Base-by-base conservation (phyloP, 2,329 filamentous ascomycete genomes). In the Truncatella angustata region DNA sequence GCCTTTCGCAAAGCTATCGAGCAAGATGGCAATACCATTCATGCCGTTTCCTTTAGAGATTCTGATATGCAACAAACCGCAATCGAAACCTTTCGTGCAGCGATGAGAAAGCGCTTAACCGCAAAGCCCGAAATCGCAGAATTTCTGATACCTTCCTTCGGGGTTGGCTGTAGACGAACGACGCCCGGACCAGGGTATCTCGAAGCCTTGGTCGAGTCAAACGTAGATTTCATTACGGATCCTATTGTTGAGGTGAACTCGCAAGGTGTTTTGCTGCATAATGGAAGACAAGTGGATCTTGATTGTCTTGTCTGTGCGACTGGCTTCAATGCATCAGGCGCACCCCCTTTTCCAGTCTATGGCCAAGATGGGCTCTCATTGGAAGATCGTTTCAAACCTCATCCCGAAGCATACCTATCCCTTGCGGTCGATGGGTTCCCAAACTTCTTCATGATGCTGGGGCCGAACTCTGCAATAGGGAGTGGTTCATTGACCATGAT, bases 231-330 rank as follows among this genome's bases (percentile, higher is more conserved):
- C 34, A 57, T 72, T 40, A 66, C 65, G 11, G 64, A 69, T 16
- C 52, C 61, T 1, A 72, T 75, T 34, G 49, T 50, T 0, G 51
- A 54, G 12, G 60, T 75, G 23, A 73, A 69, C 3, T 54, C 63
- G n/a, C 62, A 59, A 0, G 73, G 74, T 2, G 62, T 75, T 16
- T 54, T 53, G 4, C 63, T 68, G 6, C 54, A 55, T 46, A 53
- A 57, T 1, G 65, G 64, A 12, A 56, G 61, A 6, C 47, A 57
- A 36, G 48, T 71, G n/a, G 63, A 68, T 7, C 64, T 78, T 34
- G 77, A 81, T 58, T 69, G 66, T 9, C 66, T 81, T 3, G 68
- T 77, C 39, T 77, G 71, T 62, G 75, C 75, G n/a, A 77, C 74
- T 0, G 74, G 75, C 11, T 77, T 75, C 66, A 63, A 69, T 55